Evolutionary conservation across 768 basidiomycete species (phyloP).

Genomic region (Xerocomus potaroensis): DNA sequence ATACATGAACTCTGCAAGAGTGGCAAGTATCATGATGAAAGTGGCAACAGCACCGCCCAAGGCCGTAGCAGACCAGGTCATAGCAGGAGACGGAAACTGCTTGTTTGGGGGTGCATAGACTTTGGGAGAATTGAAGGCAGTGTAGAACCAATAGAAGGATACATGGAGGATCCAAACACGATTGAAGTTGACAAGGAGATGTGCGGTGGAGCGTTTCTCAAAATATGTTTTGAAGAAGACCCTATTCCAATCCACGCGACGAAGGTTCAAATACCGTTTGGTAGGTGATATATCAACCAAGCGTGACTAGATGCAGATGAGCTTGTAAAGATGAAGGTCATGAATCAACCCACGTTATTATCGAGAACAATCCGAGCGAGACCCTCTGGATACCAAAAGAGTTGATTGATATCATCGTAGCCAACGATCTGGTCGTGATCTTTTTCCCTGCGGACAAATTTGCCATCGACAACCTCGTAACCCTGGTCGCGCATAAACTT

Average conservation of each 20-base stretch:
- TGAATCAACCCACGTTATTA: conserved; percentile 61
- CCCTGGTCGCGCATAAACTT: conserved; percentile 96
- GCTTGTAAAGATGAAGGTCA: neutral
- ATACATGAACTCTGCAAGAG: conserved; percentile 91
- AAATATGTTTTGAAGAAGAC: conserved; percentile 99
- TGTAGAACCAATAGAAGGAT: conserved; percentile 93
- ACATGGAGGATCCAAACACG: conserved; percentile 98
- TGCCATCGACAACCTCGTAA: conserved; percentile 92
- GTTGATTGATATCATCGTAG: conserved; percentile 99
- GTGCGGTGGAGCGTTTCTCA: conserved; percentile 90
- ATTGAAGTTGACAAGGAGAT: conserved; percentile 98
- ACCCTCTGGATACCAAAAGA: conserved; percentile 99
- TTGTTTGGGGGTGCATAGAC: conserved; percentile 76
- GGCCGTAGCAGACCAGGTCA: conserved; percentile 94
- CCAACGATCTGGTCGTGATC: conserved; percentile 96
- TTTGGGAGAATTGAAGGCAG: conserved; percentile 92
- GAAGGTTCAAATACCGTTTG: conserved; percentile 90
- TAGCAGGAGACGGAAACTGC: conserved; percentile 69
- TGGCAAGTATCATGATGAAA: conserved; percentile 89
- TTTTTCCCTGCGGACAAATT: conserved; percentile 89
- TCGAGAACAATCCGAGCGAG: conserved; percentile 85
- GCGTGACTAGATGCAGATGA: conserved; percentile 56
- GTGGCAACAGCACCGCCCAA: conserved; percentile 96
- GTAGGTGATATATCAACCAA: conserved; percentile 88
- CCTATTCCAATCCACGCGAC: conserved; percentile 87